These are phyloP conservation scores for Cladobotryum mycophilum DNA, from an alignment of 2,329 filamentous ascomycete genomes.

Conservation along the genomic window DNA sequence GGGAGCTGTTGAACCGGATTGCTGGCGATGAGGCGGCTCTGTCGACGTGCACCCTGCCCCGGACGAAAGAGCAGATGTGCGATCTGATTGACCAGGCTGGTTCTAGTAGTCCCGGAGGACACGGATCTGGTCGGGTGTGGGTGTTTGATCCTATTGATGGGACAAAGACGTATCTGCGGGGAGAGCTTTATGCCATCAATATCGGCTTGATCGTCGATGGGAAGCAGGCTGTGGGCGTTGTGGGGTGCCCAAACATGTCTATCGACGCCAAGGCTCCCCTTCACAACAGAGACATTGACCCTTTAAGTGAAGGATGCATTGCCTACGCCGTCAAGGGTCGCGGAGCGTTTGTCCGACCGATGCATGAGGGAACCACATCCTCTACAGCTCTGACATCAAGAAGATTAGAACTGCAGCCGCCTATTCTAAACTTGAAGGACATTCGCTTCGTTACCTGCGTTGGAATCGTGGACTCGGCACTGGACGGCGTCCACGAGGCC, in stretches of 20 bases:
- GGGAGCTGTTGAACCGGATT: slow-evolving; percentile 34
- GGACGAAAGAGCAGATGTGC: slow-evolving; percentile 40
- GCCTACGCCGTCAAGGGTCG: slow-evolving; percentile 43
- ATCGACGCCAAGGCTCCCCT: slow-evolving; percentile 33
- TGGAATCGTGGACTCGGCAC: slow-evolving; percentile 40
- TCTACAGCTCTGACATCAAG: neutral
- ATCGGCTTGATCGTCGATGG: slow-evolving; percentile 46
- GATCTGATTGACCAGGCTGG: slow-evolving; percentile 49
- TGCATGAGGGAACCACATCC: slow-evolving; percentile 23
- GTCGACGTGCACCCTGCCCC: slow-evolving; percentile 27
- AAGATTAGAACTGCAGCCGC: neutral
- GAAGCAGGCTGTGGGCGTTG: slow-evolving; percentile 42
- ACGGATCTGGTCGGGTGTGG: slow-evolving; percentile 40
- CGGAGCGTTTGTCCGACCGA: slow-evolving; percentile 41
- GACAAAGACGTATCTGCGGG: slow-evolving; percentile 49
- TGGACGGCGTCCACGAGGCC: slow-evolving; percentile 40
- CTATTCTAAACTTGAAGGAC: slow-evolving; percentile 14
- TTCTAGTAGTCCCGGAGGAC: slow-evolving; percentile 28
- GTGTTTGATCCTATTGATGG: slow-evolving; percentile 57
- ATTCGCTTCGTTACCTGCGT: slow-evolving; percentile 44
- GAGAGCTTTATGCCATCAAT: slow-evolving; percentile 53
- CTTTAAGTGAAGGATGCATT: slow-evolving; percentile 39
- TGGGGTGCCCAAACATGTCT: slow-evolving; percentile 43
- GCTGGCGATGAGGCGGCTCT: slow-evolving; percentile 20
- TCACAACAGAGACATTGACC: slow-evolving; percentile 38